phyloP scores from a whole-genome alignment of 208 protist genomes.

The Leishmania braziliensis region DNA sequence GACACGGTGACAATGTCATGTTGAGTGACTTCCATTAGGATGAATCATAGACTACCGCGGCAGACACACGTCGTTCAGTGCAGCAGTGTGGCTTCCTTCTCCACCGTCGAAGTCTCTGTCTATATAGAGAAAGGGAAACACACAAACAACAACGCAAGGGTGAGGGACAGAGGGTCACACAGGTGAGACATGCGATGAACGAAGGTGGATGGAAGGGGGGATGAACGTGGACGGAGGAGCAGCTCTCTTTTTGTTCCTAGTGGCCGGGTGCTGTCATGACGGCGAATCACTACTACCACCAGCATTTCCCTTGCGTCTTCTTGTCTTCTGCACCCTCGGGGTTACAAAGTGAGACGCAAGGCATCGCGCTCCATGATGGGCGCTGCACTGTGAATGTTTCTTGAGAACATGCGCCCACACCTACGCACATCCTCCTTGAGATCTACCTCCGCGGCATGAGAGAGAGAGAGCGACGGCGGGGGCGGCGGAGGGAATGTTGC shows the following conservation, averaged over 20 bases:
- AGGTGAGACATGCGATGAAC: background rate
- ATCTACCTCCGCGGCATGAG: background rate
- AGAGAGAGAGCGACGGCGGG: background rate
- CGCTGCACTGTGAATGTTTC: background rate
- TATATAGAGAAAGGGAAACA: background rate
- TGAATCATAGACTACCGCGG: background rate
- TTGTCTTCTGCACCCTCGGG: background rate
- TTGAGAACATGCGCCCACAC: background rate
- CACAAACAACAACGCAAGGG: background rate
- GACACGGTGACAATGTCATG: background rate
- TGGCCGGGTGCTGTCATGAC: background rate
- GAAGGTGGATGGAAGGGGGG: background rate
- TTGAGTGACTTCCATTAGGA: slow-evolving; percentile 1
- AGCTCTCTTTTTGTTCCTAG: background rate
- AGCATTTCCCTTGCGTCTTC: no score
- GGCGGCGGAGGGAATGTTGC: background rate
- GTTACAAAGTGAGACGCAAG: background rate
- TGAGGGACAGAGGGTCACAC: background rate
- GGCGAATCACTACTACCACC: background rate
- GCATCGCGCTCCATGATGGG: background rate
- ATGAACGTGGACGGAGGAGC: no score
- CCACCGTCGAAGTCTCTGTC: background rate
- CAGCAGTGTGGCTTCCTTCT: background rate
- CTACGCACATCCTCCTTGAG: background rate
- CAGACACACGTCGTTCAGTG: background rate